Base-by-base conservation (phyloP, 768 basidiomycete genomes). In the Pholiota molesta region DNA sequence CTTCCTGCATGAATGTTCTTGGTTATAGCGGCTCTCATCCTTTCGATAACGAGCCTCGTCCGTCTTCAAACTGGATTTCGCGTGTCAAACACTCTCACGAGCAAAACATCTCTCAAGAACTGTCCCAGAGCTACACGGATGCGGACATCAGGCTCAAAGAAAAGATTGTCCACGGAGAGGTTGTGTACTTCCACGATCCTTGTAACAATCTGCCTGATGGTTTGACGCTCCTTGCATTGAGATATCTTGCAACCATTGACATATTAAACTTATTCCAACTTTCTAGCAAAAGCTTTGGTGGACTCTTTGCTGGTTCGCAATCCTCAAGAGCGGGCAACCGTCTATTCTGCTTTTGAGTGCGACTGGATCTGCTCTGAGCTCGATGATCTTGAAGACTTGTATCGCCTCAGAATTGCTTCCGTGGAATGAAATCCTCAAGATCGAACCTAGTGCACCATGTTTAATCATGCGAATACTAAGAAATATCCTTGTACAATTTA, bases 311-410 rank as follows among this genome's bases (percentile, higher is more conserved):
- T 94, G 44, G 73, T 86, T 57, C 82, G 84, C 53, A 79, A 90
- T 65, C 80, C 82, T 60, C 72, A 72, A 23, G 72, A 80, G 47
- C 87, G 92, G 17, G 85, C 86, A 17, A 92, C 90, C 0, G 85
- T 91, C 29, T 71, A 81, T 39, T 73, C 75, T 60, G 90, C 92
- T 2, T 76, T 93, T 53, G 71, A 81, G 62, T 85, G 83, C 71
- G 64, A 67, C 29, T 95, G 92, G 92, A 92, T 95, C 61, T 68
- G 71, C 21, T 79, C 75, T 37, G 91, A 94, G 67, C 69, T 85
- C 29, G 73, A 81, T 26, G 85, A 87, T 55, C 79, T 95, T 55
- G 81, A 87, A 62, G 75, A 74, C 21, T 81, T 87, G 19, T 93
- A 91, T 74, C 77, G 76, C 60, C 79, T 81, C 54, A 83, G 89